Evolutionary conservation across 805 yeast species (phyloP).

Genomic region (Candida sonorensis): DNA sequence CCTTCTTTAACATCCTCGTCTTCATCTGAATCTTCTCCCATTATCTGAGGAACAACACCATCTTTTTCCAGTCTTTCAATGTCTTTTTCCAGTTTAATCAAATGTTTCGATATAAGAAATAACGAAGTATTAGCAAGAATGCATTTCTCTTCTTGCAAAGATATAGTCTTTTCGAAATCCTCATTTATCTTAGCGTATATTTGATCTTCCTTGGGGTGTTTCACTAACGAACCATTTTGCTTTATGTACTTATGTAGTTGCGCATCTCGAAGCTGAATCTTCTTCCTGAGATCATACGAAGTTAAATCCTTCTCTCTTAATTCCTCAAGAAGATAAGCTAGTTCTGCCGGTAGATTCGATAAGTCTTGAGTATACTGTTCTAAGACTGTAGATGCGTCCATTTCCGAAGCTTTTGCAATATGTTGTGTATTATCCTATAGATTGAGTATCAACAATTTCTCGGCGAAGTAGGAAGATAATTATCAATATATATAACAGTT

Average conservation of each 20-base stretch:
- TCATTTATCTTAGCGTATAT: conserved; percentile 59
- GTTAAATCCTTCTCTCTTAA: conserved; percentile 62
- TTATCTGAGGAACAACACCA: conserved; percentile 59
- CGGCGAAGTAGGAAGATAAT: too few relatives aligned
- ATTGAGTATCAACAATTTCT: too few relatives aligned
- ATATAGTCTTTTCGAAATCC: conserved; percentile 53
- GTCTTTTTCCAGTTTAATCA: conserved; percentile 65
- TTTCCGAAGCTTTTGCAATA: conserved; percentile 25
- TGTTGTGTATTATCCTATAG: too few relatives aligned
- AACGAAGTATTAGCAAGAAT: conserved; percentile 78
- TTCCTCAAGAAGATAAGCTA: conserved; percentile 75
- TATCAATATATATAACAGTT: too few relatives aligned
- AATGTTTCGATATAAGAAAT: conserved; percentile 68
- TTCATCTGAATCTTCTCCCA: conserved; percentile 24
- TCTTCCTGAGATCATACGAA: conserved; percentile 57
- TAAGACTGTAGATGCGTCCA: conserved; percentile 87
- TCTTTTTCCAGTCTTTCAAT: conserved; percentile 70
- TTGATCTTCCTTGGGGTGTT: conserved; percentile 74
- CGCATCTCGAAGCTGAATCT: conserved; percentile 65
- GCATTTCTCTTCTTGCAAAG: conserved; percentile 71
- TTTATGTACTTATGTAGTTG: conserved; percentile 77
- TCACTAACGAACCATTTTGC: conserved; percentile 73
- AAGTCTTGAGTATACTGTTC: conserved; percentile 59
- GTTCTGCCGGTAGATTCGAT: conserved; percentile 82
- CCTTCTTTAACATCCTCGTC: conserved; percentile 14